Evolutionary conservation across 2,329 filamentous ascomycete genomes (phyloP), one percentile per base, ranked within the genome.

Genomic region (Neofusicoccum sp.): DNA sequence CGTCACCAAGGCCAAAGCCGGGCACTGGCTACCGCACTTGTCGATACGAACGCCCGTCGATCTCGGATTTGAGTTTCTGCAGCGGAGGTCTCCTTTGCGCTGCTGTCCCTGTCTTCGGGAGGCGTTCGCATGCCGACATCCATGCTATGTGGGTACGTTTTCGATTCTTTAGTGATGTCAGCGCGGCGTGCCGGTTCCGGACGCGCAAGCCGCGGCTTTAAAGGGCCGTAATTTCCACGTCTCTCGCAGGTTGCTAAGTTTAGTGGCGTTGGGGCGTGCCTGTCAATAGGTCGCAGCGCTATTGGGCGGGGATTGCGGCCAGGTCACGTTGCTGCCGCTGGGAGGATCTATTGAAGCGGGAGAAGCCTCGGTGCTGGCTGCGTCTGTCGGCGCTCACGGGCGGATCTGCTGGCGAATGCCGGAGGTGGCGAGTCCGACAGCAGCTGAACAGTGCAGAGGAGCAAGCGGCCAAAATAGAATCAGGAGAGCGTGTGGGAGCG

Each of bases 331-430:
- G 39, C 34, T 4, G 29, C 39, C 11, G 28, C 41, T 14, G 54
- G 8, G 41, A 41, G 45, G 39, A 36, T 28, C 4, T n/a, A 14
- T 45, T 14, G 41, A 45, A 22, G 28, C 39, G 41, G 41, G 54
- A 45, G 29, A 58, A 56, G 54, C 34, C 54, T 58, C 54, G 54
- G 54, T 28, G 37, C 54, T 28, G 39, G 36, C 54, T n/a, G 41
- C n/a, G 22, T 54, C 36, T 54, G 50, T 41, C 36, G 12, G n/a
- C 12, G 22, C 22, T n/a, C 41, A 14, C 34, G 50, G 22, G 22
- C 36, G 14, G 50, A 58, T 58, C 54, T 58, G 41, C 54, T 58
- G 52, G 54, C 54, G 54, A 58, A n/a, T 45, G 12, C 54, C 54
- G 41, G 29, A 41, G 39, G 37, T 31, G 37, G 16, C n/a, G 3